Percentiles rank a stretch among this genome's conserved stretches.
These are phyloP conservation scores for Mucor ambiguus DNA, from an alignment of 371 early-diverging fungal genomes.

Conservation along the genomic window DNA sequence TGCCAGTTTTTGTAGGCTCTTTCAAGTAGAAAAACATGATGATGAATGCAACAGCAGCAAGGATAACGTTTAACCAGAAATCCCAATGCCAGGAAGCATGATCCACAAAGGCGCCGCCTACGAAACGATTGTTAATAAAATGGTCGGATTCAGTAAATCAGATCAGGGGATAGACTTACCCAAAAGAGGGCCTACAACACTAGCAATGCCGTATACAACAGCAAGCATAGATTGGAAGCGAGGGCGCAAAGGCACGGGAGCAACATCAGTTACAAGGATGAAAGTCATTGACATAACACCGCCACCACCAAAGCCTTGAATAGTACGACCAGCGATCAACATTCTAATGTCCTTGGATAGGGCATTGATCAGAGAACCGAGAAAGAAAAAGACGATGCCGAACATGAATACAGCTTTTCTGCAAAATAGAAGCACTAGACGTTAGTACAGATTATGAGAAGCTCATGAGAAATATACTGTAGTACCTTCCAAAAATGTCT, in stretches of 20 bases:
- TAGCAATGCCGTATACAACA: slow-evolving; percentile 71
- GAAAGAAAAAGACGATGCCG: slow-evolving; percentile 52
- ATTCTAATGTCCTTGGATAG: slow-evolving; percentile 53
- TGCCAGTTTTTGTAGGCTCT: slow-evolving; percentile 40
- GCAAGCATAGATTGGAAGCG: slow-evolving; percentile 63
- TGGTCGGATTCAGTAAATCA: not conserved
- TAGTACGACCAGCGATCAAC: slow-evolving; percentile 68
- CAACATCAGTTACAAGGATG: slow-evolving; percentile 81
- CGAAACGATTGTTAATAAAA: slow-evolving; percentile 1
- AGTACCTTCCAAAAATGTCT: slow-evolving; percentile 64
- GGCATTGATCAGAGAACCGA: slow-evolving; percentile 61
- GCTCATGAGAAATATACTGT: not conserved
- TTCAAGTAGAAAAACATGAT: slow-evolving; percentile 56
- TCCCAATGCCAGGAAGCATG: slow-evolving; percentile 74
- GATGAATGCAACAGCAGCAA: slow-evolving; percentile 59
- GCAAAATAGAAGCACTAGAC: not conserved
- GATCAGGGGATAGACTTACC: slow-evolving; percentile 29
- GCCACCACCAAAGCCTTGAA: slow-evolving; percentile 78
- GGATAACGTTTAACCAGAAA: slow-evolving; percentile 76
- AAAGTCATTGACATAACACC: slow-evolving; percentile 68
- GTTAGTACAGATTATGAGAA: slow-evolving; percentile 1
- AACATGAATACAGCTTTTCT: slow-evolving; percentile 57
- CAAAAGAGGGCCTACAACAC: slow-evolving; percentile 69
- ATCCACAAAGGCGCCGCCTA: slow-evolving; percentile 75
- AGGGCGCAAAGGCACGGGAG: slow-evolving; percentile 64